Evolutionary conservation across 768 basidiomycete species (phyloP).

Genomic region (Cystobasidium ongulense): DNA sequence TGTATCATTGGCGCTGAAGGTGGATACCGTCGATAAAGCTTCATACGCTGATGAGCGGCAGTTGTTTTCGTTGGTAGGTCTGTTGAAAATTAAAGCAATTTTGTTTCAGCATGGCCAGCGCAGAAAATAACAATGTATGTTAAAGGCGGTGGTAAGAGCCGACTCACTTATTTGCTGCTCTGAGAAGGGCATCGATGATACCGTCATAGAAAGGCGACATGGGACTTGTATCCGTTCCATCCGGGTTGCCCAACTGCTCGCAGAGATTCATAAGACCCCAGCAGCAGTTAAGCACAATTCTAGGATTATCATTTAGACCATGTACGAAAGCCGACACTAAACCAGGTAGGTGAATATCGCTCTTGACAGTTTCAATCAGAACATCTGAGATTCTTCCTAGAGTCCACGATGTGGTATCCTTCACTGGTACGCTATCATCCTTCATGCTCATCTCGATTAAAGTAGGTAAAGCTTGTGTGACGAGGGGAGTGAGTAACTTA

Average conservation of each 20-base stretch:
- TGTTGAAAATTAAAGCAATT: neutral
- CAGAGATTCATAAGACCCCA: slow-evolving; percentile 95
- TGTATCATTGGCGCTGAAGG: slow-evolving; percentile 69
- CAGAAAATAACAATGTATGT: neutral
- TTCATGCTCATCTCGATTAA: slow-evolving; percentile 86
- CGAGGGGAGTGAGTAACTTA: slow-evolving; percentile 72
- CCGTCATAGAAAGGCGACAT: slow-evolving; percentile 83
- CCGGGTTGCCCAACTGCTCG: slow-evolving; percentile 70
- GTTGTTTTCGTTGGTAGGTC: slow-evolving; percentile 77
- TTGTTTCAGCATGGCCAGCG: neutral
- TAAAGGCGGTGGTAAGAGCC: neutral
- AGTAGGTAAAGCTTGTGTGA: slow-evolving; percentile 84
- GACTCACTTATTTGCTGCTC: slow-evolving; percentile 73
- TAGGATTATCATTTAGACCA: slow-evolving; percentile 65
- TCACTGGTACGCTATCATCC: slow-evolving; percentile 73
- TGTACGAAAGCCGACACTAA: slow-evolving; percentile 73
- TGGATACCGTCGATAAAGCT: slow-evolving; percentile 78
- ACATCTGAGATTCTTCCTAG: slow-evolving; percentile 89
- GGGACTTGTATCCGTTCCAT: slow-evolving; percentile 56
- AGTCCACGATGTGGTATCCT: slow-evolving; percentile 97
- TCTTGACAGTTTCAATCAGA: slow-evolving; percentile 74
- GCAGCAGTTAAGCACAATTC: slow-evolving; percentile 87
- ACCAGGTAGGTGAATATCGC: slow-evolving; percentile 74
- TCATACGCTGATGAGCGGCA: slow-evolving; percentile 93
- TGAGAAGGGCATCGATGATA: slow-evolving; percentile 71